These are phyloP conservation scores for Mycosphaerella sp. DNA, from an alignment of 2,329 filamentous ascomycete genomes.

Conservation along the genomic window DNA sequence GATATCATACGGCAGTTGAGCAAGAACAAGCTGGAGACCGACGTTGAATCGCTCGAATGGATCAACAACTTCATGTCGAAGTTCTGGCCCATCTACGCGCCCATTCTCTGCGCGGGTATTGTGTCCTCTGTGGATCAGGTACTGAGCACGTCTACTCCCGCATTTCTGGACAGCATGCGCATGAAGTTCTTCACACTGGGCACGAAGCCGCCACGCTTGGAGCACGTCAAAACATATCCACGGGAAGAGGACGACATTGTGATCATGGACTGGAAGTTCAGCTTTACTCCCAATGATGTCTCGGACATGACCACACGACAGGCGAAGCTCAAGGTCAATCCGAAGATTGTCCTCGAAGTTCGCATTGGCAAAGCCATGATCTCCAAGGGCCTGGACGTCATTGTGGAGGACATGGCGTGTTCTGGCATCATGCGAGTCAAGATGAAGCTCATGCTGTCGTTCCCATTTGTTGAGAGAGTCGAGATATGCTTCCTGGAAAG, in stretches of 20 bases:
- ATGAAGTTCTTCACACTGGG: constrained; percentile 91
- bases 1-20: constrained; percentile 85
- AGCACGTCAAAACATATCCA: constrained; percentile 97
- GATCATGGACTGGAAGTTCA: constrained; percentile 99
- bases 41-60: constrained; percentile 92
- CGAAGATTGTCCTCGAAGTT: constrained; percentile 92
- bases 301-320: constrained; percentile 87
- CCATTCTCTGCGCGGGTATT: constrained; percentile 84
- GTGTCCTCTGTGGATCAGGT: constrained; percentile 95
- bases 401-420: constrained; percentile 97
- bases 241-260: constrained; percentile 93
- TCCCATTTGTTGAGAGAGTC: constrained; percentile 88
- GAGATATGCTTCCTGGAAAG: constrained; percentile 92
- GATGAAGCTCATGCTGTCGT: constrained; percentile 92
- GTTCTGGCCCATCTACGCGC: constrained; percentile 98
- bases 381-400: constrained; percentile 93
- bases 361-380: constrained; percentile 93
- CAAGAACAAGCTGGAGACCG: constrained; percentile 79
- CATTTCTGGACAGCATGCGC: constrained; percentile 87
- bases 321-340: constrained; percentile 91
- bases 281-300: constrained; percentile 93
- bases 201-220: constrained; percentile 89
- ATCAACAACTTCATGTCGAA: constrained; percentile 98
- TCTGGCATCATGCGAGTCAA: constrained; percentile 94
- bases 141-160: constrained; percentile 81